These are phyloP conservation scores for Globomyces sp. DNA, from an alignment of 371 early-diverging fungal genomes.

Conservation along the genomic window DNA sequence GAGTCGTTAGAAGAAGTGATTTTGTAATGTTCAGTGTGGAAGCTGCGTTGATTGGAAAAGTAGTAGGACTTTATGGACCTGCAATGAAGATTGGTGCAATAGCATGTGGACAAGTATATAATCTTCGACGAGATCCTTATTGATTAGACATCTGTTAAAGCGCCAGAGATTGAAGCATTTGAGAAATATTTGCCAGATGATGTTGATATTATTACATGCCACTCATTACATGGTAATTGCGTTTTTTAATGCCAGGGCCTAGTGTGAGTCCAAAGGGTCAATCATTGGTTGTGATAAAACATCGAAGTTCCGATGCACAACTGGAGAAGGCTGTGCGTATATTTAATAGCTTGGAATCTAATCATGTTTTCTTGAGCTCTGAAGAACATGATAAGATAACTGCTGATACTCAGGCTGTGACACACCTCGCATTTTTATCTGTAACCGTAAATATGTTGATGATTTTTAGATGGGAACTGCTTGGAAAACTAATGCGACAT, in stretches of 20 bases:
- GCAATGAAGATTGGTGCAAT: conserved; percentile 87
- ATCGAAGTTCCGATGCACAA: conserved; percentile 64
- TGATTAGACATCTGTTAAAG: conserved; percentile 82
- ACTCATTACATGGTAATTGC: conserved; percentile 92
- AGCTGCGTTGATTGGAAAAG: conserved; percentile 79
- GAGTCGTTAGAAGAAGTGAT: conserved; percentile 80
- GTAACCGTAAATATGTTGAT: conserved; percentile 37
- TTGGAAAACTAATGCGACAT: conserved; percentile 25
- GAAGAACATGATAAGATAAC: conserved; percentile 93
- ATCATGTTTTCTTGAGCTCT: conserved; percentile 73
- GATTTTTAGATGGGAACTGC: conserved; percentile 82
- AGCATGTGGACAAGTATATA: conserved; percentile 51
- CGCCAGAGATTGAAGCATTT: conserved; percentile 88
- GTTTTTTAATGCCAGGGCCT: background rate
- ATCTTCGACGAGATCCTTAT: too few relatives aligned
- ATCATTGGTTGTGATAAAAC: conserved; percentile 66
- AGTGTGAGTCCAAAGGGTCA: conserved; percentile 76
- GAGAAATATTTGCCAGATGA: conserved; percentile 81
- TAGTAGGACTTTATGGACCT: conserved; percentile 81
- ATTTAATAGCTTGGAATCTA: conserved; percentile 71
- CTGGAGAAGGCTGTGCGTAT: conserved; percentile 63
- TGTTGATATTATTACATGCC: conserved; percentile 89
- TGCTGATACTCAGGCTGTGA: conserved; percentile 96
- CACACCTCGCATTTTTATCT: conserved; percentile 81
- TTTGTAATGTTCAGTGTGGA: conserved; percentile 94